Percentiles rank a stretch among this genome's conserved stretches.
Conservation (phyloP, 192 early-diverging fungal genomes). For the Coemansia furcata region DNA sequence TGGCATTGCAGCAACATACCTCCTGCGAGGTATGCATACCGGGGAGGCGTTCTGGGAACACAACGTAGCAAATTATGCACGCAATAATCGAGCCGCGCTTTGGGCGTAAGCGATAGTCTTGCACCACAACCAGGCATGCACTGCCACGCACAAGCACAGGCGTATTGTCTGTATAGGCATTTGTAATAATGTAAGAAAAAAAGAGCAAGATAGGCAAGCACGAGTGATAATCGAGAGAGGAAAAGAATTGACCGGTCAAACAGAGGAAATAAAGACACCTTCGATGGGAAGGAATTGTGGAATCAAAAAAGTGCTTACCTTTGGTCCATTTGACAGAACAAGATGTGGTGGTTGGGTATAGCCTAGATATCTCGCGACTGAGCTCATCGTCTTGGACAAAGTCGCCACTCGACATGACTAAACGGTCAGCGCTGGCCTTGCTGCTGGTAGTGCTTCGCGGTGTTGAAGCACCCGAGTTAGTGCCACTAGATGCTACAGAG, state of each 20-base stretch:
- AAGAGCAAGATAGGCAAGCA: not conserved
- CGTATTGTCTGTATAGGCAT: not conserved
- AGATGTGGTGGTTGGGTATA: constrained; percentile 16
- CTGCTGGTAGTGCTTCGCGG: constrained; percentile 1
- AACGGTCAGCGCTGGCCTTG: not conserved
- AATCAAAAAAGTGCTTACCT: constrained; percentile 25
- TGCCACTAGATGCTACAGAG: not conserved
- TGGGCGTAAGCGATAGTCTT: not conserved
- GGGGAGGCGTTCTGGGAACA: constrained; percentile 3
- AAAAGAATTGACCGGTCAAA: not conserved
- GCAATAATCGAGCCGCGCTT: constrained; percentile 1
- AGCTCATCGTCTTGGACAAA: constrained; percentile 16
- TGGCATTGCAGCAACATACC: constrained; percentile 4
- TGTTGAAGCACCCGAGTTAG: constrained; percentile 1
- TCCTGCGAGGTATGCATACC: not conserved
- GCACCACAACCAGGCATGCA: not conserved
- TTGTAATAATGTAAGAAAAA: not conserved
- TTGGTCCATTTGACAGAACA: constrained; percentile 49
- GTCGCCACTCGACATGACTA: not conserved
- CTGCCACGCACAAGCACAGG: not conserved
- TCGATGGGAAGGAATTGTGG: not conserved
- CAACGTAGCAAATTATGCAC: constrained; percentile 1
- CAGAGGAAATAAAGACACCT: not conserved
- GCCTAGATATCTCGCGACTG: constrained; percentile 26
- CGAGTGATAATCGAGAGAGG: not conserved